A percentile compares a stretch with the other conserved stretches of the same genome.
These are phyloP conservation scores for Venturia nashicola DNA, from an alignment of 2,329 filamentous ascomycete species.

Conservation along the genomic window DNA sequence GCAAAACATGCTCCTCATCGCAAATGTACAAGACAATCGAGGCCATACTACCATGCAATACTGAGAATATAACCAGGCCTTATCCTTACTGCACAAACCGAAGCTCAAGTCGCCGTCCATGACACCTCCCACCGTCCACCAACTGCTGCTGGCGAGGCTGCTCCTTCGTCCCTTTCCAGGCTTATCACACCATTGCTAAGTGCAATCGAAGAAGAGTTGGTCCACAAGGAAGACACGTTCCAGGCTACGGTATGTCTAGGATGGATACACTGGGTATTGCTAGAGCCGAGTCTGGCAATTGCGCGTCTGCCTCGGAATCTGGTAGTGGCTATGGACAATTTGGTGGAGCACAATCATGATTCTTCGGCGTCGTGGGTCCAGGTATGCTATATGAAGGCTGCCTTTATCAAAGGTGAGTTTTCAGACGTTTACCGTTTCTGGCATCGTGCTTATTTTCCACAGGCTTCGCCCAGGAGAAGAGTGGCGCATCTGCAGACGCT, in stretches of 20 bases:
- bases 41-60: neutral
- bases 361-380: conserved; percentile 61
- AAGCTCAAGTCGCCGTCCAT: conserved; percentile 33
- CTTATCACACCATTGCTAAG: conserved; percentile 28
- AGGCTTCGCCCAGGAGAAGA: conserved; percentile 35
- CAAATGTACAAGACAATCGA: conserved; percentile 48
- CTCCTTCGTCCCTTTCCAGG: conserved; percentile 20
- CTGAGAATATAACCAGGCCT: conserved; percentile 24
- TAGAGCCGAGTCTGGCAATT: conserved; percentile 52
- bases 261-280: conserved; percentile 71
- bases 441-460: conserved; percentile 10
- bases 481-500: conserved; percentile 40
- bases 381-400: conserved; percentile 67
- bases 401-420: conserved; percentile 59
- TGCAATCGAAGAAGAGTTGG: conserved; percentile 27
- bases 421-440: neutral
- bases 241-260: conserved; percentile 75
- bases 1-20: conserved; percentile 83
- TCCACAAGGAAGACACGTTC: conserved; percentile 44
- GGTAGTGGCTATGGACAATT: conserved; percentile 18
- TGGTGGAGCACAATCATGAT: conserved; percentile 15
- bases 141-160: conserved; percentile 15
- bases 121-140: conserved; percentile 18
- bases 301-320: conserved; percentile 52
- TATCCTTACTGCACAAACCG: conserved; percentile 33